A percentile compares a stretch with the other conserved stretches of the same genome.
phyloP scores from a whole-genome alignment of 306 rosid genomes.

The Echinosophora koreensis region DNA sequence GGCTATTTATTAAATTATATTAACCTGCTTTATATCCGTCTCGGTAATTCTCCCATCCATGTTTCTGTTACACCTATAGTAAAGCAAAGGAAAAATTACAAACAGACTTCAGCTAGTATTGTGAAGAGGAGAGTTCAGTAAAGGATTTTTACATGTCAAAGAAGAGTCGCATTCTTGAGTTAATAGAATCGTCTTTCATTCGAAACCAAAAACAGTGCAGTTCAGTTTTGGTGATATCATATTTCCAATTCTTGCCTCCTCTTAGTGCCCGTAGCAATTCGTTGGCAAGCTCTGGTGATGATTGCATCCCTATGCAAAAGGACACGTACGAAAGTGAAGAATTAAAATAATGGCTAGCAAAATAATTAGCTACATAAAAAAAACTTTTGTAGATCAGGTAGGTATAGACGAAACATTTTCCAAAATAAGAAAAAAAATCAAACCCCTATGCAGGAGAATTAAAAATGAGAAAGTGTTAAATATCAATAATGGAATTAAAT shows the following conservation, averaged over 20 bases:
- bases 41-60: slow-evolving; percentile 77
- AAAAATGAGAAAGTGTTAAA: slow-evolving; percentile 17
- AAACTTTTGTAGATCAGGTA: slow-evolving; percentile 11
- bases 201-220: slow-evolving; percentile 67
- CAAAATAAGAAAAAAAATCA: not conserved
- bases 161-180: slow-evolving; percentile 70
- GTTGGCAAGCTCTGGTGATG: slow-evolving; percentile 69
- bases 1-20: slow-evolving; percentile 13
- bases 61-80: slow-evolving; percentile 74
- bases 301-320: slow-evolving; percentile 69
- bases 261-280: slow-evolving; percentile 77
- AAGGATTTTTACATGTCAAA: slow-evolving; percentile 72
- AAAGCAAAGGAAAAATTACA: slow-evolving; percentile 23
- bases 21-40: slow-evolving; percentile 75
- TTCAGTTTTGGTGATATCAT: slow-evolving; percentile 66
- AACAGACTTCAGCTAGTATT: not conserved
- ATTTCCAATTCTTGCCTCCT: slow-evolving; percentile 60
- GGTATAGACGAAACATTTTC: slow-evolving; percentile 8
- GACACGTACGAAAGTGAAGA: not conserved
- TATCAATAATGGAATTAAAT: slow-evolving; percentile 20
- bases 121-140: not conserved
- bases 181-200: slow-evolving; percentile 59
- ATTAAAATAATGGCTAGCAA: slow-evolving; percentile 17
- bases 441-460: not conserved
- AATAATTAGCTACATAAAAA: not conserved